Evolutionary conservation across 257 asterid species (phyloP), one percentile per base, ranked within the genome.

Genomic region (Sherardia arvensis): DNA sequence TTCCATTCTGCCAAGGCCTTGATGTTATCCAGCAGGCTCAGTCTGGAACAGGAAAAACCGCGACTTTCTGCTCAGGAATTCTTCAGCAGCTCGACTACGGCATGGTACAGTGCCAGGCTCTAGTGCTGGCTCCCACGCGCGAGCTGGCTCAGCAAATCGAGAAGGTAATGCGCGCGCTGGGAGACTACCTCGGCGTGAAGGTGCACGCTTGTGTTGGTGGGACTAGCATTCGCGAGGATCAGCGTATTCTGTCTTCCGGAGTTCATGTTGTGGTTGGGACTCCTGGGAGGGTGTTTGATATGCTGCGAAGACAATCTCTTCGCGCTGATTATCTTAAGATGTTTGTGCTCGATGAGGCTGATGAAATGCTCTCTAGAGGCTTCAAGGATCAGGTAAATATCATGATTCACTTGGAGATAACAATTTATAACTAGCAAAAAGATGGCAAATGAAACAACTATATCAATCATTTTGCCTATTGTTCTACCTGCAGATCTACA

Each of bases 151-250:
- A 79, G 33, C 84, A 76, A 60, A 79, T 79, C 53, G 84, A 79
- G 79, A 79, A 79, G 79, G 84, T 79, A 25, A 79, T 79, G 84
- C 74, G 81, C 14, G 81, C 84, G n/a, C 77, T 79, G 3, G 84
- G 84, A 27, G 84, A 79, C 71, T 79, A 79, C 60, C 81, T 79
- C 20, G 84, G 84, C 11, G 84, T 79, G 53, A 79, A 79, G 74
- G 84, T 79, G 62, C 84, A 79, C 53, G 84, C 79, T 22, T 79
- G 84, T 59, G 84, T 79, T 8, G 84, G 84, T 49, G 84, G 84
- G 57, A 79, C 84, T 40, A 73, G 73, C 63, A 78, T 76, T 40
- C 80, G 83, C 27, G 83, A 78, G 55, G 83, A 78, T 66, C 83
- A 75, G 51, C 83, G 83, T 40, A 78, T 78, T 67, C 76, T 78